Conservation (phyloP, 1,284 basidiomycete genomes). For the Taiwanofungus camphoratus region DNA sequence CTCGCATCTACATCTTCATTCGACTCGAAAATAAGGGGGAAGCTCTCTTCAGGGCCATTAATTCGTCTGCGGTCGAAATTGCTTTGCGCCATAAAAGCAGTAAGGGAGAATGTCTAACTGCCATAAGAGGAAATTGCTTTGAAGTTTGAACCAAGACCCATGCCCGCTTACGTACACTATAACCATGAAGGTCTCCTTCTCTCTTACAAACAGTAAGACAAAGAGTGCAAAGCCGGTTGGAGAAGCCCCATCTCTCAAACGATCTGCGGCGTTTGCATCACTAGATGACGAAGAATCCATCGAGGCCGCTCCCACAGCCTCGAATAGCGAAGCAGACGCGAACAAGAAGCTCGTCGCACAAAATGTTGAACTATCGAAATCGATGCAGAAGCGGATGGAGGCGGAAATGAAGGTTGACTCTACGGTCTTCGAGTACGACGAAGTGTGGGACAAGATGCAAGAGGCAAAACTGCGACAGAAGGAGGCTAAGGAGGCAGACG, state of each 20-base stretch:
- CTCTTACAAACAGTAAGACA: conserved; percentile 52
- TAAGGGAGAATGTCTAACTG: too few species aligned
- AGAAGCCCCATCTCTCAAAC: conserved; percentile 50
- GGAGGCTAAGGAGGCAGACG: conserved; percentile 65
- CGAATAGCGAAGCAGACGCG: conserved; percentile 31
- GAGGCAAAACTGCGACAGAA: conserved; percentile 73
- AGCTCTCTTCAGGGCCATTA: conserved; percentile 83
- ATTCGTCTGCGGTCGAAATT: conserved; percentile 81
- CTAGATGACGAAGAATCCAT: conserved; percentile 58
- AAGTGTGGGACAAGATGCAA: conserved; percentile 96
- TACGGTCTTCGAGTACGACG: conserved; percentile 93
- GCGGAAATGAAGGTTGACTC: conserved; percentile 77
- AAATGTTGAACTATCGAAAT: conserved; percentile 52
- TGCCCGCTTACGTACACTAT: conserved; percentile 5
- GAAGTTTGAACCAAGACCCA: background rate
- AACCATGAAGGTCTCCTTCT: conserved; percentile 77
- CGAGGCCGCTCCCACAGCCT: conserved; percentile 42
- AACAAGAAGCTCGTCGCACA: conserved; percentile 55
- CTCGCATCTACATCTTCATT: conserved; percentile 29
- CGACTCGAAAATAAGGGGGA: conserved; percentile 54
- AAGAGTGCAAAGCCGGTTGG: conserved; percentile 40
- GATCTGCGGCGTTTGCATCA: conserved; percentile 54
- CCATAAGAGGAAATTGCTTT: too few species aligned
- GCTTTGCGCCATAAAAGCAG: conserved; percentile 28
- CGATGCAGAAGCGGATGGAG: conserved; percentile 61